phyloP scores from a whole-genome alignment of 768 basidiomycete species.

The Mycena alexandri region DNA sequence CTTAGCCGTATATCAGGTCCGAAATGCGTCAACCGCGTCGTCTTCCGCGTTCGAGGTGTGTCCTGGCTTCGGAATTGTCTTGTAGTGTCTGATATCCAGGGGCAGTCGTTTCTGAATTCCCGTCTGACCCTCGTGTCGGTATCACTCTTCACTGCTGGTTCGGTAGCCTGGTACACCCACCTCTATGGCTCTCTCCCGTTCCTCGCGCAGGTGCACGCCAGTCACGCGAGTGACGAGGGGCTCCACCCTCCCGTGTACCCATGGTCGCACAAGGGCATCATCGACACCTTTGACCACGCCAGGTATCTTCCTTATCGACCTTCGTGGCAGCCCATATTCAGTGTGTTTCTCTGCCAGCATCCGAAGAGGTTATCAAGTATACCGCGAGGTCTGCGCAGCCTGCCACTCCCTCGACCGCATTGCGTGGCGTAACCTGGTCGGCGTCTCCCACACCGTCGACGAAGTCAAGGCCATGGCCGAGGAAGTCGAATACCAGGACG shows the following conservation, averaged over 20 bases:
- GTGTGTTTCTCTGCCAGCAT: slow-evolving; percentile 66
- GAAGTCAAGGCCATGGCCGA: slow-evolving; percentile 94
- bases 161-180: slow-evolving; percentile 97
- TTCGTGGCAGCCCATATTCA: slow-evolving; percentile 9
- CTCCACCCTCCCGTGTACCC: slow-evolving; percentile 90
- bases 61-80: slow-evolving; percentile 24
- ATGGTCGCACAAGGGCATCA: slow-evolving; percentile 89
- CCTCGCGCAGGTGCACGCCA: slow-evolving; percentile 92
- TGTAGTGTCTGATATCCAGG: slow-evolving; percentile 7
- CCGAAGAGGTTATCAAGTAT: slow-evolving; percentile 95
- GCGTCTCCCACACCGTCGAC: slow-evolving; percentile 95
- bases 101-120: slow-evolving; percentile 75
- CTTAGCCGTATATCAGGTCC: slow-evolving; percentile 61
- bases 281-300: slow-evolving; percentile 97
- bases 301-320: slow-evolving; percentile 65
- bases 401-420: slow-evolving; percentile 99
- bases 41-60: slow-evolving; percentile 75
- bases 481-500: slow-evolving; percentile 96
- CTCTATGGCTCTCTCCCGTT: slow-evolving; percentile 93
- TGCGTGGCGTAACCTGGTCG: slow-evolving; percentile 99
- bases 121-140: slow-evolving; percentile 82
- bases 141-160: slow-evolving; percentile 84
- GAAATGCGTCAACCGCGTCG: slow-evolving; percentile 75
- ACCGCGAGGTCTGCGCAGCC: slow-evolving; percentile 98
- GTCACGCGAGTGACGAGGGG: slow-evolving; percentile 92